A percentile compares a stretch with the other conserved stretches of the same genome.
Evolutionary conservation across 371 early-diverging fungal species (phyloP).

Genomic region (Saksenaea vasiformis): DNA sequence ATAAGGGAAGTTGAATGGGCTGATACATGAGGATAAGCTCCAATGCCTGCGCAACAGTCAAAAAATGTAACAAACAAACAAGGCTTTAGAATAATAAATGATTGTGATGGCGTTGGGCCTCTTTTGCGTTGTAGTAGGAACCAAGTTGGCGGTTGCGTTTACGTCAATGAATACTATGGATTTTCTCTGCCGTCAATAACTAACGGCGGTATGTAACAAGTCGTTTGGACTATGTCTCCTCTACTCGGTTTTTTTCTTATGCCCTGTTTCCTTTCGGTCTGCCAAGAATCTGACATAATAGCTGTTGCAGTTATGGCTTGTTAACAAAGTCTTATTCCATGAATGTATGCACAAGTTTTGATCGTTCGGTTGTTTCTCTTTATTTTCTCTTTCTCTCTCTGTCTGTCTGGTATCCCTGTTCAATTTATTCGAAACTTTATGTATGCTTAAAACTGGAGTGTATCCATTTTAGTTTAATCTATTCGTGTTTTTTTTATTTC

Average conservation of each 20-base stretch:
- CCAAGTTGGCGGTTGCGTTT: too few species aligned
- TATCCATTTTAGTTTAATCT: too few species aligned
- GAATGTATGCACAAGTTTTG: neutral
- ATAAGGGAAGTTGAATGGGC: neutral
- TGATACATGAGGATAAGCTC: neutral
- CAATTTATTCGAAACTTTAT: too few species aligned
- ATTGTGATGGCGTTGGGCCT: neutral
- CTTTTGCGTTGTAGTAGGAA: too few species aligned
- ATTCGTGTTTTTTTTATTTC: too few species aligned
- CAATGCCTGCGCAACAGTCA: neutral
- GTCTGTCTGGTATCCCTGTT: neutral
- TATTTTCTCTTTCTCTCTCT: constrained; percentile 2
- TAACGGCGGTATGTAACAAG: neutral
- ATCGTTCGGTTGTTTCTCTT: neutral
- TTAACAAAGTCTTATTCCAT: neutral
- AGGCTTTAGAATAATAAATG: neutral
- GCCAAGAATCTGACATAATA: constrained; percentile 2
- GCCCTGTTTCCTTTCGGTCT: neutral
- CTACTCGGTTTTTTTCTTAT: neutral
- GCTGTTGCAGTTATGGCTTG: neutral
- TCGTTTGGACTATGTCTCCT: neutral
- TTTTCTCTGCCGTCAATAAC: too few species aligned
- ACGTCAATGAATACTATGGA: too few species aligned
- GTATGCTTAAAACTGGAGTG: too few species aligned
- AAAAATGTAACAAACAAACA: neutral